Evolutionary conservation across 306 rosid genomes (phyloP), one percentile per base, ranked within the genome.

Genomic region (Bauhinia variegata): DNA sequence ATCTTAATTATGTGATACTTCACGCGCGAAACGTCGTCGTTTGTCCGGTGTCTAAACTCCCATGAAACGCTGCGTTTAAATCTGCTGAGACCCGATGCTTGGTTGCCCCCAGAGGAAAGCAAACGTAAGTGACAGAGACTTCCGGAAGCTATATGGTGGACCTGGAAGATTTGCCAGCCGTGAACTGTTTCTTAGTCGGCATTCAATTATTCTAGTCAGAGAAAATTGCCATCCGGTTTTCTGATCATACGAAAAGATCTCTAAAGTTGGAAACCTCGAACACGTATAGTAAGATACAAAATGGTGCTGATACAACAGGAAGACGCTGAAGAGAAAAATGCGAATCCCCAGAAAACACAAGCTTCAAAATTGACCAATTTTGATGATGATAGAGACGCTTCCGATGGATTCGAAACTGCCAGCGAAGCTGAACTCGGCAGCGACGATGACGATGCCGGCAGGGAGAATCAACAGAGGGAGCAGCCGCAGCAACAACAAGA

Each of bases 321-420:
- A 7, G 77, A 74, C 37, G 64, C 1, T 1, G 49, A 64, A 2
- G 57, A 74, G 30, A 61, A 18, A 44, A 64, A 44, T 46, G 19
- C 31, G 4, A 70, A 52, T 15, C 77, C 56, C 11, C 52, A 77
- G 14, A 59, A 13, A 11, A 31, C 72, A 2, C 43, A 49, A 30
- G 5, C 72, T n/a, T 28, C 8, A 4, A 14, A 62, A 44, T 49
- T 58, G 5, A 10, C 54, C 16, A n/a, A 28, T n/a, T 49, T 53
- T 5, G 48, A n/a, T 14, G 41, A 57, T 11, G 39, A 12, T 6
- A 49, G 65, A 34, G 82, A 78, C 18, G 67, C 56, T 38, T 78
- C 72, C 57, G 80, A 75, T 8, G 84, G 77, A 67, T 74, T 74
- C n/a, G 77, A 79, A 79, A 74, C 84, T 23, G 84, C 84, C 77